Evolutionary conservation across 2,329 filamentous ascomycete species (phyloP).

Genomic region (Fusarium zealandicum): DNA sequence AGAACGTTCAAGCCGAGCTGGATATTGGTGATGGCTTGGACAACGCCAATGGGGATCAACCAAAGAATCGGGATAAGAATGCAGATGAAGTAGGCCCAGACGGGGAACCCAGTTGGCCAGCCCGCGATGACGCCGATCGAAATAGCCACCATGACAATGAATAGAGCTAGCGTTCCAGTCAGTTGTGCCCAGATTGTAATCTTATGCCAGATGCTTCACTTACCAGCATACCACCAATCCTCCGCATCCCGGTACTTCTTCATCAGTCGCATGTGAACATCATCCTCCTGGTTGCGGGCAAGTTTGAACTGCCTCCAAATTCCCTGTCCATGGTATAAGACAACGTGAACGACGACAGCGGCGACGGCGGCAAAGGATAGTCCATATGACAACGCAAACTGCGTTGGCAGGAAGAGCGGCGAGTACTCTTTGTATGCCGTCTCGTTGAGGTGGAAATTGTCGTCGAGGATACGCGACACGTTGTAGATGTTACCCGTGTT

Average conservation of each 20-base stretch:
- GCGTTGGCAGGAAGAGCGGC: conserved; percentile 68
- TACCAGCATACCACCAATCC: conserved; percentile 65
- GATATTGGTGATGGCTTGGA: conserved; percentile 68
- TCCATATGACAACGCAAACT: conserved; percentile 67
- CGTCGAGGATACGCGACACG: conserved; percentile 64
- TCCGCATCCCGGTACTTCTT: conserved; percentile 66
- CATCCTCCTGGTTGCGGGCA: conserved; percentile 63
- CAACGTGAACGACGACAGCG: conserved; percentile 64
- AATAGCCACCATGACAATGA: conserved; percentile 60
- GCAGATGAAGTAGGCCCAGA: conserved; percentile 65
- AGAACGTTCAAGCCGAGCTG: conserved; percentile 74
- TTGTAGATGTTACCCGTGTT: conserved; percentile 68
- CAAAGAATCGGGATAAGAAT: conserved; percentile 64
- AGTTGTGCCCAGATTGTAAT: conserved; percentile 8
- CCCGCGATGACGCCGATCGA: conserved; percentile 62
- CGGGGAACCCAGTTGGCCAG: conserved; percentile 65
- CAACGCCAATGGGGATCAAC: conserved; percentile 67
- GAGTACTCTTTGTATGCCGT: conserved; percentile 69
- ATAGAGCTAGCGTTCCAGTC: conserved; percentile 48
- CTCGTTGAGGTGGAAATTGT: conserved; percentile 64
- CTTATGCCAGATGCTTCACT: conserved; percentile 49
- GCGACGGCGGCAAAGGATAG: conserved; percentile 73
- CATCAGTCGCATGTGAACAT: conserved; percentile 67
- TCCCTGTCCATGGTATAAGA: conserved; percentile 62
- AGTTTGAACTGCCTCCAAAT: conserved; percentile 63